These are phyloP conservation scores for Coniosporium apollinis DNA, from an alignment of 495 filamentous ascomycete genomes.

Conservation along the genomic window DNA sequence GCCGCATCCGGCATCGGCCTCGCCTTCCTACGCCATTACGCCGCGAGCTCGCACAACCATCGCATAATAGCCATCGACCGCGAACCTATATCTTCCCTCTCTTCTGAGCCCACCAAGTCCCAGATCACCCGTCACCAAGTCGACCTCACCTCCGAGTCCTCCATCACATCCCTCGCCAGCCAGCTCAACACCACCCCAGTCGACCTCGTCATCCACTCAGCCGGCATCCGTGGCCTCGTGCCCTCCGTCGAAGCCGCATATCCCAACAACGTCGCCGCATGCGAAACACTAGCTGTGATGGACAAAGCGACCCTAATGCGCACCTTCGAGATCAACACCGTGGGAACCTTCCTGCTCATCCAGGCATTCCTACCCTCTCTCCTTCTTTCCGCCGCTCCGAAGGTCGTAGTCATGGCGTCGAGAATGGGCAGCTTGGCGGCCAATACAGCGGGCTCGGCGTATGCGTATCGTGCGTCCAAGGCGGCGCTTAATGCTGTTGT, in stretches of 20 bases:
- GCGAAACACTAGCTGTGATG: conserved; percentile 21
- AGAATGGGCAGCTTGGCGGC: conserved; percentile 17
- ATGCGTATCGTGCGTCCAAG: conserved; percentile 24
- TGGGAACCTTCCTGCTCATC: conserved; percentile 20
- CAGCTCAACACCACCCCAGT: conserved; percentile 10
- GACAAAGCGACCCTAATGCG: conserved; percentile 13
- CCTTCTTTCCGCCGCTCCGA: conserved; percentile 7
- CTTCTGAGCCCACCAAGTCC: too few species aligned
- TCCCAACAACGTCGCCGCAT: conserved; percentile 13
- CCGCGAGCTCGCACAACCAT: too few species aligned
- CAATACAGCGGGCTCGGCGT: conserved; percentile 17
- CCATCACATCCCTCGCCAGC: conserved; percentile 7
- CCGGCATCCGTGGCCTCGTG: conserved; percentile 24
- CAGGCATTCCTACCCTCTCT: conserved; percentile 16
- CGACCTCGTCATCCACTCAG: conserved; percentile 21
- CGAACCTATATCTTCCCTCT: too few species aligned
- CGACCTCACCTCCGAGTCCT: too few species aligned
- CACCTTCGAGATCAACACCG: conserved; percentile 20
- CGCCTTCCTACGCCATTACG: conserved; percentile 12
- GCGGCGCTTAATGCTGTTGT: conserved; percentile 22
- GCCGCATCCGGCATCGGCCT: conserved; percentile 17
- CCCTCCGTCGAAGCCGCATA: conserved; percentile 9
- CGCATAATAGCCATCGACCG: too few species aligned
- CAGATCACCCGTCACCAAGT: too few species aligned
- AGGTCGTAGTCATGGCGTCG: conserved; percentile 21